Percentiles rank a stretch among this genome's conserved stretches.
Evolutionary conservation across 2,329 filamentous ascomycete genomes (phyloP).

Genomic region (Microdochium nivale): DNA sequence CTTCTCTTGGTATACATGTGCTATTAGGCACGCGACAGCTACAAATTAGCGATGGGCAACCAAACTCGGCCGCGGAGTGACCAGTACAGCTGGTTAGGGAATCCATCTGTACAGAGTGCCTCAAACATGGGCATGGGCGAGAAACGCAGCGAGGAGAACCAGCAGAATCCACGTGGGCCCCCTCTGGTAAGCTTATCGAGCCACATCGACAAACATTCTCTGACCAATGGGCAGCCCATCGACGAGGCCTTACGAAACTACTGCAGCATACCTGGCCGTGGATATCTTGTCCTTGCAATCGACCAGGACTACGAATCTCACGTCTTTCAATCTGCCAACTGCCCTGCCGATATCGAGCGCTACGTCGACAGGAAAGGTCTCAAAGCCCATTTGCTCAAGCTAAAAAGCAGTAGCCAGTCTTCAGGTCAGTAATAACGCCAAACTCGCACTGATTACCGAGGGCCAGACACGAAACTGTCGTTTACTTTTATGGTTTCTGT

Average conservation of each 20-base stretch:
- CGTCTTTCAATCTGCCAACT: slow-evolving; percentile 24
- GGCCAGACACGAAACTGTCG: neutral
- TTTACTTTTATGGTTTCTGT: neutral
- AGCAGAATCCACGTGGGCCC: slow-evolving; percentile 25
- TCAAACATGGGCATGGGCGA: neutral
- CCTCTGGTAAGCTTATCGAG: slow-evolving; percentile 23
- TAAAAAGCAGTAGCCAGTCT: slow-evolving; percentile 2
- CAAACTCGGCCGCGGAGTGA: neutral
- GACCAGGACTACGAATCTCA: slow-evolving; percentile 35
- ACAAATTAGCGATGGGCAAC: neutral
- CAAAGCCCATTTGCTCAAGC: neutral
- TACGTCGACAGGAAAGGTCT: neutral
- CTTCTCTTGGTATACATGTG: neutral
- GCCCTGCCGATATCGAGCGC: slow-evolving; percentile 2
- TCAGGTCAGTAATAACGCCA: slow-evolving; percentile 21
- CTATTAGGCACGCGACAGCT: neutral
- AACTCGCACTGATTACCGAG: slow-evolving; percentile 6
- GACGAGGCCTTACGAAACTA: slow-evolving; percentile 41
- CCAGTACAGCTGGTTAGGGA: neutral
- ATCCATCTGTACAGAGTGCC: neutral
- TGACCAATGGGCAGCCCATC: slow-evolving; percentile 31
- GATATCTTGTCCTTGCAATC: slow-evolving; percentile 44
- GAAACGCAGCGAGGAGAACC: neutral
- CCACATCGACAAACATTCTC: neutral
- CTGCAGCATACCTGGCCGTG: slow-evolving; percentile 40